Percentiles rank a stretch among this genome's conserved stretches.
phyloP scores from a whole-genome alignment of 768 basidiomycete species.

The Termitomyces sp. region DNA sequence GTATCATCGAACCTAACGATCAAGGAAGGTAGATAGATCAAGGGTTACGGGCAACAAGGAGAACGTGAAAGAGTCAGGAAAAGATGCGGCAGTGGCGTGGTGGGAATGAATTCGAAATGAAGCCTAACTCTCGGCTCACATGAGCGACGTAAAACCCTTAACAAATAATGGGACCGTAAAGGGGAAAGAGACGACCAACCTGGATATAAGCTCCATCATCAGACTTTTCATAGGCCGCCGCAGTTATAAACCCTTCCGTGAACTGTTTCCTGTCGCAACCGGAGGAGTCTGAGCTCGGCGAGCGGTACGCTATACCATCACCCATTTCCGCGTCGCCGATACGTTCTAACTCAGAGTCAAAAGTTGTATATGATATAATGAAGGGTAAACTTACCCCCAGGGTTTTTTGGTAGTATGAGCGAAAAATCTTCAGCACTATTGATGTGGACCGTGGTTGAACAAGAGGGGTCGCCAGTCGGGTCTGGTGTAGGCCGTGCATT shows the following conservation, averaged over 20 bases:
- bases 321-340: slow-evolving; percentile 16
- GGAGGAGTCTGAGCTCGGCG: slow-evolving; percentile 5
- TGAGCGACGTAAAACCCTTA: background rate
- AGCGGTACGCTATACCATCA: slow-evolving; percentile 15
- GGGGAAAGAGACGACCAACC: slow-evolving; percentile 3
- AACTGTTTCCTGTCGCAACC: slow-evolving; percentile 8
- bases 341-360: slow-evolving; percentile 5
- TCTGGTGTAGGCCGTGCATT: slow-evolving; percentile 15
- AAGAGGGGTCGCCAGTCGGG: slow-evolving; percentile 18
- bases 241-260: slow-evolving; percentile 14
- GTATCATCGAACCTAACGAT: background rate
- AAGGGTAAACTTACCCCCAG: slow-evolving; percentile 6
- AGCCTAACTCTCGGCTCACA: background rate
- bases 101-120: background rate
- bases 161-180: background rate
- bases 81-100: background rate
- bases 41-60: background rate
- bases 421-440: slow-evolving; percentile 14
- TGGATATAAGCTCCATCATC: slow-evolving; percentile 16
- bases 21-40: background rate
- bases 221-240: slow-evolving; percentile 12
- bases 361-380: background rate
- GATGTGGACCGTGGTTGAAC: slow-evolving; percentile 16
- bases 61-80: background rate
- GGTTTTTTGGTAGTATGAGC: slow-evolving; percentile 11